A percentile compares a stretch with the other conserved stretches of the same genome.
Conservation (phyloP, 495 filamentous ascomycete species). For the Geopyxis carbonaria region DNA sequence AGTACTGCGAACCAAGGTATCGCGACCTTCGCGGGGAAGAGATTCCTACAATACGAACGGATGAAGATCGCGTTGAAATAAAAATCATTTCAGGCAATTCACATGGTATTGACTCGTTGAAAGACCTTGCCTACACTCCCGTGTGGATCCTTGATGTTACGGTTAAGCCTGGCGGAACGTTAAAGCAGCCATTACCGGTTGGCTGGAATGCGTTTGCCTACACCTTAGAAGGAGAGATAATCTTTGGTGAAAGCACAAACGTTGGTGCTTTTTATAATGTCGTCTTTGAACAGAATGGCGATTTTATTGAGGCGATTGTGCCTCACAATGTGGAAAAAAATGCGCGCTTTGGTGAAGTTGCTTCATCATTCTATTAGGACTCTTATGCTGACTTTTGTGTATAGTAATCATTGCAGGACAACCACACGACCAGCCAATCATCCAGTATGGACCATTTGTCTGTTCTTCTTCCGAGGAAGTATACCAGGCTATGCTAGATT, state of each 20-base stretch:
- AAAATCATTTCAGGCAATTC: constrained; percentile 80
- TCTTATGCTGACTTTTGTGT: background rate
- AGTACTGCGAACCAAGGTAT: constrained; percentile 79
- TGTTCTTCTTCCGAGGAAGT: constrained; percentile 69
- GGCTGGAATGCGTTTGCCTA: constrained; percentile 91
- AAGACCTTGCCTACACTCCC: constrained; percentile 85
- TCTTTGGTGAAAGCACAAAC: constrained; percentile 45
- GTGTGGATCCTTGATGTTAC: constrained; percentile 83
- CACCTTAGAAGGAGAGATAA: constrained; percentile 46
- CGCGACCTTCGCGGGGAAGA: constrained; percentile 62
- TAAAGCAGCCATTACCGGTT: constrained; percentile 54
- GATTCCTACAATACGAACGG: constrained; percentile 52
- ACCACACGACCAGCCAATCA: constrained; percentile 76
- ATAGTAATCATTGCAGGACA: constrained; percentile 63
- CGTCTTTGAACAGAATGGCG: constrained; percentile 68
- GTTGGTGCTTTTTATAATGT: constrained; percentile 71
- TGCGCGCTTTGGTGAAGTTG: constrained; percentile 40
- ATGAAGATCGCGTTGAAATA: constrained; percentile 55
- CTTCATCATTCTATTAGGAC: no score
- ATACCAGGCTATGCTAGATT: constrained; percentile 79
- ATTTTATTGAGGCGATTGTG: constrained; percentile 53
- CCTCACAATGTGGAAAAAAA: constrained; percentile 48
- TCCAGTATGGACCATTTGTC: constrained; percentile 95
- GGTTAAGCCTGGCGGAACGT: constrained; percentile 58
- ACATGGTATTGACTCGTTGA: constrained; percentile 67